These are phyloP conservation scores for Sclerotinia sclerotiorum DNA, from an alignment of 2,329 filamentous ascomycete genomes.

Conservation along the genomic window DNA sequence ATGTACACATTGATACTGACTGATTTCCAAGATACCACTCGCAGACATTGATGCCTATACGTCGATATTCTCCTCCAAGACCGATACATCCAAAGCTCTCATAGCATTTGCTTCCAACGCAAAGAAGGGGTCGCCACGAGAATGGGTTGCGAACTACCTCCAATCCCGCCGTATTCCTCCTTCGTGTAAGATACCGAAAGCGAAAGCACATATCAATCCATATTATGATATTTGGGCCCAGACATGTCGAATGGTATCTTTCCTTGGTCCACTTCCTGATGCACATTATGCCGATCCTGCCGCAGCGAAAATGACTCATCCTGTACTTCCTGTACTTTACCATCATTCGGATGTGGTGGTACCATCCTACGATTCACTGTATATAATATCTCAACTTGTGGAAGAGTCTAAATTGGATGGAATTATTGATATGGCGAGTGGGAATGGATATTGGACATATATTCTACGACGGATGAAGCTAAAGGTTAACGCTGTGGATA, in stretches of 20 bases:
- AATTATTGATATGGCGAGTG: conserved; percentile 67
- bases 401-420: conserved; percentile 40
- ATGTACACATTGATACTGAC: conserved; percentile 24
- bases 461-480: conserved; percentile 63
- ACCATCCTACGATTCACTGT: conserved; percentile 65
- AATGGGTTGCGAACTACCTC: conserved; percentile 58
- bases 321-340: conserved; percentile 70
- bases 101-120: conserved; percentile 65
- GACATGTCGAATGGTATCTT: conserved; percentile 56
- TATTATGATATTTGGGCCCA: conserved; percentile 68
- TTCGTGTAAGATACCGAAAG: conserved; percentile 48
- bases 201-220: conserved; percentile 57
- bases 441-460: conserved; percentile 75
- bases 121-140: conserved; percentile 61
- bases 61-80: conserved; percentile 62
- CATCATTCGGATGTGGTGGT: conserved; percentile 74
- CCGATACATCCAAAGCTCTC: conserved; percentile 60
- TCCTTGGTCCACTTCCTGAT: conserved; percentile 63
- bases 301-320: conserved; percentile 58
- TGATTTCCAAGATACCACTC: conserved; percentile 29
- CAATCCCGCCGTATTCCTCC: conserved; percentile 49
- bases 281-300: conserved; percentile 46
- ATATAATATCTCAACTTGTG: conserved; percentile 57
- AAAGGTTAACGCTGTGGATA: conserved; percentile 62
- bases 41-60: conserved; percentile 66